phyloP scores from a whole-genome alignment of 1,284 basidiomycete genomes.

The Melanopsichium pennsylvanicum region DNA sequence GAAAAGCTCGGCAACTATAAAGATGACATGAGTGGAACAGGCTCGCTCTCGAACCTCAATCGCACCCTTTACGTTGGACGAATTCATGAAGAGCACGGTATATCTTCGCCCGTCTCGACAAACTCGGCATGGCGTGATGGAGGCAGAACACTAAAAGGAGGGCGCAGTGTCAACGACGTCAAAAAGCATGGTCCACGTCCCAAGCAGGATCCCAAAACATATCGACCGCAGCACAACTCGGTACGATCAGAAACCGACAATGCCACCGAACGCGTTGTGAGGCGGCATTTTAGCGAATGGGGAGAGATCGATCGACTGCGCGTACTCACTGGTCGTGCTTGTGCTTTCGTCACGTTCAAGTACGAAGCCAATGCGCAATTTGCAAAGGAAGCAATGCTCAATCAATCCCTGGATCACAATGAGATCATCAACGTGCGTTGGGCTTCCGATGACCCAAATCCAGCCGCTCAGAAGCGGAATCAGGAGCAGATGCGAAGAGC shows the following conservation, averaged over 20 bases:
- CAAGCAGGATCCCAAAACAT: constrained; percentile 30
- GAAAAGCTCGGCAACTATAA: constrained; percentile 97
- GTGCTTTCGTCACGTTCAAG: constrained; percentile 95
- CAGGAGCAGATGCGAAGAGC: constrained; percentile 41
- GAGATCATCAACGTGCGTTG: constrained; percentile 83
- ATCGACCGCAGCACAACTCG: constrained; percentile 48
- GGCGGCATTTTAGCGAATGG: constrained; percentile 90
- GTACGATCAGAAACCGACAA: constrained; percentile 41
- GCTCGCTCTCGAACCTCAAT: constrained; percentile 91
- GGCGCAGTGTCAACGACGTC: constrained; percentile 35
- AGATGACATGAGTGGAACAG: constrained; percentile 99
- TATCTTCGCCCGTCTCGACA: constrained; percentile 31
- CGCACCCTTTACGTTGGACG: constrained; percentile 93
- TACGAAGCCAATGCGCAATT: constrained; percentile 87
- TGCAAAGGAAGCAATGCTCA: constrained; percentile 98
- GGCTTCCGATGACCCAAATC: constrained; percentile 63
- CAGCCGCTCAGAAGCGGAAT: constrained; percentile 49
- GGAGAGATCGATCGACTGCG: constrained; percentile 93
- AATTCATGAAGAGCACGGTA: constrained; percentile 69
- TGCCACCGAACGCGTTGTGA: constrained; percentile 54
- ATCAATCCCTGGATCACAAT: constrained; percentile 95
- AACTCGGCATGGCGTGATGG: constrained; percentile 52
- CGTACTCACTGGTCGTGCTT: constrained; percentile 89
- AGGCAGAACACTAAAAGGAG: constrained; percentile 52
- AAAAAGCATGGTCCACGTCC: constrained; percentile 19